Conservation (phyloP, 176 grass and related monocot genomes). For the Thinopyrum elongatum region DNA sequence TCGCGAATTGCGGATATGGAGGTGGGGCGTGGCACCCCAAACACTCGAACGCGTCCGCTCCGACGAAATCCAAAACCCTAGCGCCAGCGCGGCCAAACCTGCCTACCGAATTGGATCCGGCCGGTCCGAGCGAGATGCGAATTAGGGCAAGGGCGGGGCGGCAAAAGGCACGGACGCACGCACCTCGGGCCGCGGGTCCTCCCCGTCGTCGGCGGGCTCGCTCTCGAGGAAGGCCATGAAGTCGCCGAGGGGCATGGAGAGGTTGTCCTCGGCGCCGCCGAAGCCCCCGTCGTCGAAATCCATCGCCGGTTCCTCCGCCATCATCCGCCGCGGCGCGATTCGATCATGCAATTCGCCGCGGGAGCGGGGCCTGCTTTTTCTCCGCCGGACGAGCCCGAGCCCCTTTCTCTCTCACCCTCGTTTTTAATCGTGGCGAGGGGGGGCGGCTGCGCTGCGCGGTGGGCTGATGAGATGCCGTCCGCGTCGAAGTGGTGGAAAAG, state of each 20-base stretch:
- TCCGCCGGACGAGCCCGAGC: conserved; percentile 4
- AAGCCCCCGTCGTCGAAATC: conserved; percentile 23
- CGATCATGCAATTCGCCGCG: conserved; percentile 45
- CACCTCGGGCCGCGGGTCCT: conserved; percentile 25
- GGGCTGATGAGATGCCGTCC: conserved; percentile 20
- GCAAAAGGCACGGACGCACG: neutral
- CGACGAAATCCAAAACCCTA: conserved; percentile 42
- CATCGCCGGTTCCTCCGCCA: conserved; percentile 48
- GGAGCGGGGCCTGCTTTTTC: neutral
- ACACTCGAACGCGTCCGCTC: neutral
- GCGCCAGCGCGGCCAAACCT: neutral
- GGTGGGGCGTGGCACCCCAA: neutral
- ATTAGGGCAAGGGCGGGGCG: conserved; percentile 18
- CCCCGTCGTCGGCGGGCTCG: conserved; percentile 12
- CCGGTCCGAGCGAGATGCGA: neutral
- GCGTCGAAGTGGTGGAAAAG: conserved; percentile 25
- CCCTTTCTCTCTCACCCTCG: neutral
- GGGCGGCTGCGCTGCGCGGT: conserved; percentile 14
- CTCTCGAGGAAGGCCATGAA: conserved; percentile 59
- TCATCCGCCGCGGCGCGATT: conserved; percentile 36
- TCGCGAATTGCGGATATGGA: neutral
- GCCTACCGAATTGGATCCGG: conserved; percentile 34
- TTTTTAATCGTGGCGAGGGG: conserved; percentile 7
- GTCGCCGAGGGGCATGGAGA: conserved; percentile 55
- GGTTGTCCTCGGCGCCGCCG: conserved; percentile 44